These are phyloP conservation scores for Debaryomyces prosopidis DNA, from an alignment of 805 yeast genomes.

Conservation along the genomic window DNA sequence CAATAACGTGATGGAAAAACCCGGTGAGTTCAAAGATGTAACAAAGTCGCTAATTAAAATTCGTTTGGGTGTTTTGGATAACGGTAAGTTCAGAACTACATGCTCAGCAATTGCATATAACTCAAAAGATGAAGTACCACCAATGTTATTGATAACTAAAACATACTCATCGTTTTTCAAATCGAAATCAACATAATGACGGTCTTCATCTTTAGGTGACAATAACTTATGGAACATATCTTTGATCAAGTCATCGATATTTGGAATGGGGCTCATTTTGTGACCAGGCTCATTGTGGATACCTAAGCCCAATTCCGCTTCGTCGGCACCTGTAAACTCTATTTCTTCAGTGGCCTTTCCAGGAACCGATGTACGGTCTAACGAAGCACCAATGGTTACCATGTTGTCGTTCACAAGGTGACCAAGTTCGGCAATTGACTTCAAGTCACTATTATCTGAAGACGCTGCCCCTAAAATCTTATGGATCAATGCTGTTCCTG, in stretches of 20 bases:
- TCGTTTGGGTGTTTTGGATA: conserved; percentile 63
- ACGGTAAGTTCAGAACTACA: conserved; percentile 52
- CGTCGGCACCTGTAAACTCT: conserved; percentile 53
- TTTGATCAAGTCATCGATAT: conserved; percentile 56
- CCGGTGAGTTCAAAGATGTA: conserved; percentile 90
- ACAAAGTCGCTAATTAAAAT: conserved; percentile 76
- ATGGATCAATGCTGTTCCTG: conserved; percentile 88
- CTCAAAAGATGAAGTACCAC: conserved; percentile 85
- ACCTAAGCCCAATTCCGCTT: conserved; percentile 92
- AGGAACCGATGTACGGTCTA: conserved; percentile 89
- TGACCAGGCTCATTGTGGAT: conserved; percentile 93
- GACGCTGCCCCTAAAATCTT: conserved; percentile 74
- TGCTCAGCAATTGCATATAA: conserved; percentile 69
- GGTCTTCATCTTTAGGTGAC: conserved; percentile 66
- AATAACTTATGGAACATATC: conserved; percentile 63
- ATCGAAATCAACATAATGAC: conserved; percentile 75
- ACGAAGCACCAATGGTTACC: conserved; percentile 86
- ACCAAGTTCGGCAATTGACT: conserved; percentile 60
- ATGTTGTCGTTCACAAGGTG: conserved; percentile 58
- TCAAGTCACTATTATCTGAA: conserved; percentile 41
- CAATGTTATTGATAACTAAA: conserved; percentile 78
- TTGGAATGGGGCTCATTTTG: conserved; percentile 65
- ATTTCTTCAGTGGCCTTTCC: conserved; percentile 52
- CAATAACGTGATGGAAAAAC: conserved; percentile 81
- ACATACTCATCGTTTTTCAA: conserved; percentile 61